Base-by-base conservation (phyloP, 495 filamentous ascomycete species). In the Glonium stellatum region DNA sequence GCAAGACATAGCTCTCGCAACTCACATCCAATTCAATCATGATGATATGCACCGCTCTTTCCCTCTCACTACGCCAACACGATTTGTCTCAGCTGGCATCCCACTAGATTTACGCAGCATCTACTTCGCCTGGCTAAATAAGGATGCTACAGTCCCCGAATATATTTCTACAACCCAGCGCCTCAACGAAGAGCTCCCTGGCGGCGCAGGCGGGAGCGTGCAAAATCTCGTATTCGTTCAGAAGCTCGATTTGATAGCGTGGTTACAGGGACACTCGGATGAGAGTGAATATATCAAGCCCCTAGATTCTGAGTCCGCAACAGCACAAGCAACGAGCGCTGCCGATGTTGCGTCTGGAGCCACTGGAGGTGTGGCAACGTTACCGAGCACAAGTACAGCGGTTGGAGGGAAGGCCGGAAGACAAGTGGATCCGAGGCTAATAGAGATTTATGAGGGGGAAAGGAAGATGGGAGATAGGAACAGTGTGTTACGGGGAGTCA, bases 81-180 rank as follows among this genome's bases (percentile, higher is more conserved):
- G 93, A 61, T 97, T 97, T 78, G 77, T 86, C 51, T 86, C 86
- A 15, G 81, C 82, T 37, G 79, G 83, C 50, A 82, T 84, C 46
- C 78, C 88, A 0, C 85, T 97, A 62, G 88, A 96, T 71, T 81
- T 99, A 41, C 90, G 93, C 71, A 89, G 85, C 73, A 90, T 97
- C 75, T 96, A 89, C 75, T 95, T 97, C 62, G 88, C 90, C 54
- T 99, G 89, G 87, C 79, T 87, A 70, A 92, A 96, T 71, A 89
- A 89, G 71, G 91, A 97, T 77, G 81, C 84, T 59, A 81, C 86
- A 39, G 90, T 95, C 68, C 85, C 86, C 9, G 89, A 91, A 59
- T 97, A 97, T 78, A 92, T 97, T 72, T 82, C 85, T 48, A 84
- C 85, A 6, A 88, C 88, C 21, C 82, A 88, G 69, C 77, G 83